Evolutionary conservation across 768 basidiomycete genomes (phyloP).

Genomic region (Suillus subalutaceus): DNA sequence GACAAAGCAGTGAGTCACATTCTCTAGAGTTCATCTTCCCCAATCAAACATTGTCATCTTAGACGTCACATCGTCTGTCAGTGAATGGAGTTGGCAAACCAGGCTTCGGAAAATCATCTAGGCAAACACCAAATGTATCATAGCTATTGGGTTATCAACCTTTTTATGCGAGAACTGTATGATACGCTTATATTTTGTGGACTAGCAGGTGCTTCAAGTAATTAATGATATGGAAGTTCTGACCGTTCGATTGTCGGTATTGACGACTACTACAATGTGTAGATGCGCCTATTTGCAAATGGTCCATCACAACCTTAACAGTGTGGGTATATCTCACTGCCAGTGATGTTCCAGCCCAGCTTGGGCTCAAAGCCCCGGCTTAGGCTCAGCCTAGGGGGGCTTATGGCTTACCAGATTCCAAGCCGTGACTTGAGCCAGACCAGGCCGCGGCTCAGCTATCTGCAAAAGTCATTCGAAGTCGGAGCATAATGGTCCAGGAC

Average conservation of each 20-base stretch:
- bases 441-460: no score
- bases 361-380: no score
- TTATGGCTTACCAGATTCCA: no score
- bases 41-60: not conserved
- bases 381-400: no score
- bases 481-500: no score
- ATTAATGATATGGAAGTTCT: not conserved
- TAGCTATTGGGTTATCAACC: not conserved
- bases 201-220: no score
- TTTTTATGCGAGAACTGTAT: not conserved
- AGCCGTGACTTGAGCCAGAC: no score
- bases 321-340: no score
- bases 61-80: not conserved
- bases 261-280: not conserved
- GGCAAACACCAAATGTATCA: not conserved
- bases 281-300: not conserved
- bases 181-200: no score
- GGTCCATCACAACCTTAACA: not conserved
- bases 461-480: no score
- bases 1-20: slow-evolving; percentile 3
- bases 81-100: not conserved
- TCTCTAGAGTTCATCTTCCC: not conserved
- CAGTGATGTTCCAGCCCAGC: no score
- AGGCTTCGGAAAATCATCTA: not conserved
- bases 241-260: not conserved